phyloP scores from a whole-genome alignment of 176 grass and related monocot genomes.

The Oryza punctata region DNA sequence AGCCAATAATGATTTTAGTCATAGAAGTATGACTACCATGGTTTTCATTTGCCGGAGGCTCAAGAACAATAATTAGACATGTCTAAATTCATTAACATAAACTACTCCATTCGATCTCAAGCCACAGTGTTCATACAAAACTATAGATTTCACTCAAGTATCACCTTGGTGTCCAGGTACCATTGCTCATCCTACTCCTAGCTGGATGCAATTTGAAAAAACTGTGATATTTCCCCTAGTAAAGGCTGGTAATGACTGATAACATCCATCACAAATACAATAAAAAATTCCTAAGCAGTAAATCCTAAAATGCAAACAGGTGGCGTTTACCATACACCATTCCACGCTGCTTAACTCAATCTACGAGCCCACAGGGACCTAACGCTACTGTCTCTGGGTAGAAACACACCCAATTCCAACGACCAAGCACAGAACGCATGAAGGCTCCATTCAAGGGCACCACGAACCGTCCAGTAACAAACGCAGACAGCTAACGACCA shows the following conservation, averaged over 20 bases:
- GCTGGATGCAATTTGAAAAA: not conserved
- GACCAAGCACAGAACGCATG: not conserved
- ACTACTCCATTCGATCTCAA: not conserved
- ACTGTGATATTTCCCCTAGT: not conserved
- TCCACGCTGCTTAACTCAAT: not conserved
- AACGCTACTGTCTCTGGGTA: not conserved
- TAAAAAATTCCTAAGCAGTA: not conserved
- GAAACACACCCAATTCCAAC: not conserved
- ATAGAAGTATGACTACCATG: not conserved
- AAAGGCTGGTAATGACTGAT: not conserved
- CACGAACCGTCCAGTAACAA: not conserved
- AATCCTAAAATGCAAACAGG: not conserved
- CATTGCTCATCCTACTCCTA: too few species aligned
- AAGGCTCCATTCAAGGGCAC: slow-evolving; percentile 4
- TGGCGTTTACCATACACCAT: not conserved
- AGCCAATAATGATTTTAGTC: not conserved
- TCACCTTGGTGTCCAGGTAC: too few species aligned
- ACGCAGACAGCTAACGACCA: not conserved
- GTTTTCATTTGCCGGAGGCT: not conserved
- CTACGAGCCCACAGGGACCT: not conserved
- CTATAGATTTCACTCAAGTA: not conserved
- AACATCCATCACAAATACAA: not conserved
- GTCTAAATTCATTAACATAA: not conserved
- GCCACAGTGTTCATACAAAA: not conserved
- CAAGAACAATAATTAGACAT: not conserved